Conservation (phyloP, 2,329 filamentous ascomycete species). For the Chrysoporthe deuterocubensis region DNA sequence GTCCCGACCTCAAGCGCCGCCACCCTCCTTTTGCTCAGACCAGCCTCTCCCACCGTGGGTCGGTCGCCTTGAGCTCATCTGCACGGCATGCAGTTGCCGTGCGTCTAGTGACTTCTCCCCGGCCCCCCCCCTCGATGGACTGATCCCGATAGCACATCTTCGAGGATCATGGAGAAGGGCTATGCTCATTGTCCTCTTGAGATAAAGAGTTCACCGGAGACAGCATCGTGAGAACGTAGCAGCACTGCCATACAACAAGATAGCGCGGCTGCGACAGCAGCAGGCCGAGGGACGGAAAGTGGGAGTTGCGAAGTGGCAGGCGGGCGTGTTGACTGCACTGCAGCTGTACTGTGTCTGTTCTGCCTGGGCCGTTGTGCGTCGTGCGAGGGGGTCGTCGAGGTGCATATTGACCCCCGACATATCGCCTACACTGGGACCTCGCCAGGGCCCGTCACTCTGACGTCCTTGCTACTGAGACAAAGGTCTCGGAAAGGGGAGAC, state of each 20-base stretch:
- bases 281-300: conserved; percentile 7
- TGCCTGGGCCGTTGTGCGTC: not conserved
- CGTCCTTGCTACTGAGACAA: not conserved
- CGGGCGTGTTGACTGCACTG: conserved; percentile 3
- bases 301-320: conserved; percentile 14
- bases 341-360: conserved; percentile 12
- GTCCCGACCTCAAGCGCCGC: not conserved
- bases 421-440: conserved; percentile 1
- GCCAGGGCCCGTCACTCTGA: not conserved
- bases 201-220: not conserved
- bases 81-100: conserved; percentile 18
- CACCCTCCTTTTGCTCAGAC: not conserved
- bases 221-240: conserved; percentile 1
- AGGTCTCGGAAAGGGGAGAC: not conserved
- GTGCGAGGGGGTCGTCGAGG: conserved; percentile 8
- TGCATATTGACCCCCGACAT: conserved; percentile 6
- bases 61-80: not conserved
- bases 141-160: conserved; percentile 6
- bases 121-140: not conserved
- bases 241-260: not conserved
- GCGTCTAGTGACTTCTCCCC: conserved; percentile 12
- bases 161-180: conserved; percentile 14
- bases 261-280: conserved; percentile 4
- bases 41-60: not conserved
- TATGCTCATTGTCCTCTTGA: conserved; percentile 14